Base-by-base conservation (phyloP, 1,284 basidiomycete genomes). In the Mycena sp. region DNA sequence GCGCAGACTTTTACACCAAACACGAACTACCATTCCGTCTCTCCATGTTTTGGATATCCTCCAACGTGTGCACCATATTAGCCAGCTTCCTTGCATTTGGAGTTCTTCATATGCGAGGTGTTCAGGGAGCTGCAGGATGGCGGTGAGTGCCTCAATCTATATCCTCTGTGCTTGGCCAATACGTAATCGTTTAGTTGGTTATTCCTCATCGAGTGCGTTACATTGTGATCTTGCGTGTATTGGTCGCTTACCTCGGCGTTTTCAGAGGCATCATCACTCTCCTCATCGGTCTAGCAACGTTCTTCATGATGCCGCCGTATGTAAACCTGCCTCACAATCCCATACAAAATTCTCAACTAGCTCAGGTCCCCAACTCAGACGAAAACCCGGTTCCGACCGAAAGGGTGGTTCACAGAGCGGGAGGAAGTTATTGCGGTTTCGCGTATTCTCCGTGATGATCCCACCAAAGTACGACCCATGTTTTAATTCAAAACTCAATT, bases 401-500 rank as follows among this genome's bases (percentile, higher is more conserved):
- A 90, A 48, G 91, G 92, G 0, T 94, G 92, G 91, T 94, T 94
- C 79, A 88, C 83, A 0, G 84, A 86, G 65, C 79, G 84, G 30
- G 86, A 89, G 72, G 88, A 88, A 74, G 83, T 82, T 1, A 91
- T 91, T 67, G 83, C 87, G 1, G 86, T 90, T 13, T 85, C 83
- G 68, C 84, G 90, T 22, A 84, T 93, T n/a, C 82, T 94, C 6
- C 85, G 93, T 4, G 93, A 93, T 77, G 92, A 94, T 74, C 92
- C 89, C 3, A 83, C 86, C 16, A 92, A 94, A 84, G 87, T 83
- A 50, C 56, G 76, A 67, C 7, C 1, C 14, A 34, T 25, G 18
- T 25, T 22, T n/a, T 2, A 34, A 46, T n/a, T 25, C 16, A 50
- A n/a, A 50, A 11, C n/a, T 52, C 41, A 18, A 14, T 25, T 25